Evolutionary conservation across 805 yeast species (phyloP), one percentile per base, ranked within the genome.

Genomic region (Sungouiella blattae): DNA sequence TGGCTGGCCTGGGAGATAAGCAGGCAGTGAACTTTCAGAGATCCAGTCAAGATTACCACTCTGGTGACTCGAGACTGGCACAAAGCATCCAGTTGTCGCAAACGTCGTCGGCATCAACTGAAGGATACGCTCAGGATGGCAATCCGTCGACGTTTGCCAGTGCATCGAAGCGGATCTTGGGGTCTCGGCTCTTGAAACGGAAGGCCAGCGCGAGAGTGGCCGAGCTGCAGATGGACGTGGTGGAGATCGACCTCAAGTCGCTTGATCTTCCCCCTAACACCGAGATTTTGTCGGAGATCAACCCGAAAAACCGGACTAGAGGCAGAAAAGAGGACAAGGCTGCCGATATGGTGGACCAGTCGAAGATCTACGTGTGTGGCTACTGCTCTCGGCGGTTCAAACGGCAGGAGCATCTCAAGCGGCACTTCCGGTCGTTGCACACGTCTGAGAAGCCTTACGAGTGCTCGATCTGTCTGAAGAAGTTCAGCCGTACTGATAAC

Each of bases 381-480:
- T 73, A 69, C 49, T 83, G 91, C 55, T 68, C 73, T 31, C 69
- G 89, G 46, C 53, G 73, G 25, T 83, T 83, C 60, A 78, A 80
- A 52, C 69, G 93, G 46, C 87, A 82, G 54, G 93, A 83, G 50
- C 93, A 83, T 56, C 60, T 83, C 47, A 81, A 80, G 53, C 69
- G 93, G 40, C 93, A 83, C 50, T 75, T 79, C 53, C 64, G 89
- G 39, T 78, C 87, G 13, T 65, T 83, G 40, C 93, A 83, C 50
- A 81, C 83, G 22, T 71, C 79, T 36, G 87, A 80, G 37, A 83
- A 80, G 55, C 91, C 87, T 0, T 80, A 69, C 55, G 75, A 70
- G 38, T 81, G 87, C 55, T 62, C 65, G 7, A 64, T 74, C 15
- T 81, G 87, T 50, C 71, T 69, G 22, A 78, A 80, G 52, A 76